A percentile compares a stretch with the other conserved stretches of the same genome.
Conservation (phyloP, 2,329 filamentous ascomycete species). For the Aspergillus sp. region DNA sequence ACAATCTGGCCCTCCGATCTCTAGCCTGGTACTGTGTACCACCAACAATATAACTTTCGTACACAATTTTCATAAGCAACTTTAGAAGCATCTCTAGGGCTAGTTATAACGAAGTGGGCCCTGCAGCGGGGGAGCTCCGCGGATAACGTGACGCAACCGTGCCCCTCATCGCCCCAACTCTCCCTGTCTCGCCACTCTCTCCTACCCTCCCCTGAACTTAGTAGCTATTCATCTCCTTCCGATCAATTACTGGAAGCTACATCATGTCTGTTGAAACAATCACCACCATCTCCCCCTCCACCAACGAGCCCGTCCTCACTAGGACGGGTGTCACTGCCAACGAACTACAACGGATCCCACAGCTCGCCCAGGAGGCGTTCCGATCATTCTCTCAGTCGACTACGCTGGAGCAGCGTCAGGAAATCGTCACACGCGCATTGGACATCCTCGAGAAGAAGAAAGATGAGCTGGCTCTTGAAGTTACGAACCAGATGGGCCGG, state of each 20-base stretch:
- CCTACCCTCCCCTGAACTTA: constrained; percentile 5
- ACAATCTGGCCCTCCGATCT: too few species aligned
- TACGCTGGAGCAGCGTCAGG: constrained; percentile 70
- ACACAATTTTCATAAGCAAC: too few species aligned
- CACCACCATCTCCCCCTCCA: constrained; percentile 84
- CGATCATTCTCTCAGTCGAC: constrained; percentile 75
- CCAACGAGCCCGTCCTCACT: constrained; percentile 79
- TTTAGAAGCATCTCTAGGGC: too few species aligned
- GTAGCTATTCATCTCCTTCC: not conserved
- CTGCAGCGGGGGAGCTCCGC: constrained; percentile 7
- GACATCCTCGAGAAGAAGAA: constrained; percentile 67
- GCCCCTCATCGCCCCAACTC: constrained; percentile 3
- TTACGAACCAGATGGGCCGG: constrained; percentile 93
- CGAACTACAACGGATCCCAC: constrained; percentile 71
- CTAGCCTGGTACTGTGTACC: too few species aligned
- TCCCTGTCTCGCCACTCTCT: constrained; percentile 1
- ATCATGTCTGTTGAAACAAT: constrained; percentile 57
- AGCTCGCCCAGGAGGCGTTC: constrained; percentile 72
- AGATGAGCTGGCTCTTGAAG: constrained; percentile 77
- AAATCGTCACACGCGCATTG: constrained; percentile 77
- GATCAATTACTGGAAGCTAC: not conserved
- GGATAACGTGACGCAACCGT: constrained; percentile 10
- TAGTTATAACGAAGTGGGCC: constrained; percentile 5
- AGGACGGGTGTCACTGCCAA: constrained; percentile 70
- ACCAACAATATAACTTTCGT: too few species aligned